phyloP scores from a whole-genome alignment of 345 rosid species.

The Lepidium aucheri region DNA sequence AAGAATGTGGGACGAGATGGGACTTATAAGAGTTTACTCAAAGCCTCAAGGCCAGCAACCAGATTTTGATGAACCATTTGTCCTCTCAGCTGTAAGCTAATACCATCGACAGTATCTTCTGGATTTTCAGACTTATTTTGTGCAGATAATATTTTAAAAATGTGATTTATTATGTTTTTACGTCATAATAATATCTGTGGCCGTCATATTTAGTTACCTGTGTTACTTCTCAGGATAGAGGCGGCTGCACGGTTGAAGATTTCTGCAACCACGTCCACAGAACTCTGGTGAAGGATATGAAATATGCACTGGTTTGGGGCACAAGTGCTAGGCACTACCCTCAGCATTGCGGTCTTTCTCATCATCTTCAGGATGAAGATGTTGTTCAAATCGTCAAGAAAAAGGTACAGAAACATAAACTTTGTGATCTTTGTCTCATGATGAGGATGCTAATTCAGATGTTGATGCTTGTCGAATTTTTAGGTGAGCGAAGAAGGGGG shows the following conservation, averaged over 20 bases:
- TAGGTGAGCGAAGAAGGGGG: slow-evolving; percentile 90
- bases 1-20: slow-evolving; percentile 97
- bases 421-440: slow-evolving; percentile 1
- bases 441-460: not conserved
- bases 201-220: not conserved
- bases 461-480: slow-evolving; percentile 7
- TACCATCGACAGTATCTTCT: not conserved
- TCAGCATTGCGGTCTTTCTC: slow-evolving; percentile 84
- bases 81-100: slow-evolving; percentile 67
- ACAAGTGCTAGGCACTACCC: slow-evolving; percentile 82
- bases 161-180: not conserved
- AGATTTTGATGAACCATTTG: slow-evolving; percentile 78
- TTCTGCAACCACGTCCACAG: slow-evolving; percentile 91
- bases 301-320: slow-evolving; percentile 92
- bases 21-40: slow-evolving; percentile 85
- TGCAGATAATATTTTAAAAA: not conserved
- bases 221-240: slow-evolving; percentile 56
- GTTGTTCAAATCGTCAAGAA: slow-evolving; percentile 94
- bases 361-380: no score
- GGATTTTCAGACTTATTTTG: not conserved
- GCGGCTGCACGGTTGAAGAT: slow-evolving; percentile 88
- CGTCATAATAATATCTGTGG: not conserved
- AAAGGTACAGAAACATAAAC: slow-evolving; percentile 41
- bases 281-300: slow-evolving; percentile 81
- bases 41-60: slow-evolving; percentile 99